phyloP scores from a whole-genome alignment of 305 asterid genomes.

The Solanum hybrid region DNA sequence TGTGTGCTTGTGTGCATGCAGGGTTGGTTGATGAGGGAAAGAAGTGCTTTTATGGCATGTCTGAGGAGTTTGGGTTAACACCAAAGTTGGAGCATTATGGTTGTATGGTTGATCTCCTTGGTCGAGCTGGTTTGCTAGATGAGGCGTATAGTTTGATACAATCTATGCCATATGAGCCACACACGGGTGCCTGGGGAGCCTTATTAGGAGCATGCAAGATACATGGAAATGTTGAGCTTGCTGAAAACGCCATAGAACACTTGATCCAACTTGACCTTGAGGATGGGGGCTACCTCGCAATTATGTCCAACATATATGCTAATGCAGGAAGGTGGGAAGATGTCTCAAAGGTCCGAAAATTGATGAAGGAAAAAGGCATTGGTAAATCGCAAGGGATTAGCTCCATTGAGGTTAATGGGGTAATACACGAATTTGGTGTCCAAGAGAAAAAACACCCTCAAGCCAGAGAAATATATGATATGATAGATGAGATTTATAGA shows the following conservation, averaged over 20 bases:
- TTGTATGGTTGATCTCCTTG: conserved; percentile 22
- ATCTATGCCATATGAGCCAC: conserved; percentile 17
- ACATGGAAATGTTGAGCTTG: conserved; percentile 17
- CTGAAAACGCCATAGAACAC: conserved; percentile 31
- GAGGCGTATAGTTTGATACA: conserved; percentile 14
- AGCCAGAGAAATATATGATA: conserved; percentile 38
- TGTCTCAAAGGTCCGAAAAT: conserved; percentile 10
- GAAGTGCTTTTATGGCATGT: conserved; percentile 13
- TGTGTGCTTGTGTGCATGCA: conserved; percentile 45
- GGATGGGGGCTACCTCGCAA: conserved; percentile 34
- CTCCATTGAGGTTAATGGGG: conserved; percentile 55
- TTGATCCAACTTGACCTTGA: conserved; percentile 29
- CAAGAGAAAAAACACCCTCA: conserved; percentile 47
- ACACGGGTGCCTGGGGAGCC: conserved; percentile 17
- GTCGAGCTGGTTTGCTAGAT: conserved; percentile 20
- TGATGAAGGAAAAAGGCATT: conserved; percentile 14
- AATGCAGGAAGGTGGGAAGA: conserved; percentile 18
- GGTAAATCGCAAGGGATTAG: conserved; percentile 52
- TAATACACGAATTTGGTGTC: conserved; percentile 50
- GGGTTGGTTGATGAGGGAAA: conserved; percentile 49
- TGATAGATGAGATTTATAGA: conserved; percentile 46
- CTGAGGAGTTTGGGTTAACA: conserved; percentile 7
- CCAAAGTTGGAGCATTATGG: conserved; percentile 20
- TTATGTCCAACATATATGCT: conserved; percentile 24
- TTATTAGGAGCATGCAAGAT: conserved; percentile 19